A percentile compares a stretch with the other conserved stretches of the same genome.
These are phyloP conservation scores for Aureobasidium sp. DNA, from an alignment of 2,329 filamentous ascomycete genomes.

Conservation along the genomic window DNA sequence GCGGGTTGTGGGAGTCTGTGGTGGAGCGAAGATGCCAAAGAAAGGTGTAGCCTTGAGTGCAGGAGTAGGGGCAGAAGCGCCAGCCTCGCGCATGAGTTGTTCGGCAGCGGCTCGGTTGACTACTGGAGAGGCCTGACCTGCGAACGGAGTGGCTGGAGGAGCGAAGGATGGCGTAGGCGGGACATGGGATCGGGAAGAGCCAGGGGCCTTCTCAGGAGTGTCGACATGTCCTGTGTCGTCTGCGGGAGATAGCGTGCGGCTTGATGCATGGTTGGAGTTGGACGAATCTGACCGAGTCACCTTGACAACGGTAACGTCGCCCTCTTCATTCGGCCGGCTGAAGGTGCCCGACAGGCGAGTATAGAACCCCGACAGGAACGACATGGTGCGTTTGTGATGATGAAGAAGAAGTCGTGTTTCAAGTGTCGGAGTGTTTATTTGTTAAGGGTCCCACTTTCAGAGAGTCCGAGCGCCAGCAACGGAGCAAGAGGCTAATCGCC, in stretches of 20 bases:
- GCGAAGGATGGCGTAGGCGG: neutral
- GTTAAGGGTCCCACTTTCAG: neutral
- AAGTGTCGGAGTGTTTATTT: neutral
- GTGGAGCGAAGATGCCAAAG: slow-evolving; percentile 11
- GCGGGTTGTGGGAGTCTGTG: neutral
- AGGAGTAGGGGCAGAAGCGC: neutral
- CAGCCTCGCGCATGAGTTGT: slow-evolving; percentile 8
- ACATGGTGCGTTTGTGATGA: neutral
- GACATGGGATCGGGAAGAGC: neutral
- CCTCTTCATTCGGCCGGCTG: neutral
- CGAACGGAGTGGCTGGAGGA: slow-evolving; percentile 5
- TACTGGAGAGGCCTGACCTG: neutral
- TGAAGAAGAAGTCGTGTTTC: neutral
- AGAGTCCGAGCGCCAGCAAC: neutral
- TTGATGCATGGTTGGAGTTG: neutral
- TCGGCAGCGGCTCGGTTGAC: slow-evolving; percentile 7
- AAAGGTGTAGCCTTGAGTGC: neutral
- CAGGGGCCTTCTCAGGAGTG: neutral
- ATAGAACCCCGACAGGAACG: slow-evolving; percentile 3
- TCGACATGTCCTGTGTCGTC: slow-evolving; percentile 1
- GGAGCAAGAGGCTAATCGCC: neutral
- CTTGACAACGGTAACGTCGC: neutral
- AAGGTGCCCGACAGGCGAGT: neutral
- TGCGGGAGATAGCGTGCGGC: slow-evolving; percentile 9
- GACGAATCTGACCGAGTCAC: neutral